Conservation (phyloP, 768 basidiomycete genomes). For the Pluteus cervinus region DNA sequence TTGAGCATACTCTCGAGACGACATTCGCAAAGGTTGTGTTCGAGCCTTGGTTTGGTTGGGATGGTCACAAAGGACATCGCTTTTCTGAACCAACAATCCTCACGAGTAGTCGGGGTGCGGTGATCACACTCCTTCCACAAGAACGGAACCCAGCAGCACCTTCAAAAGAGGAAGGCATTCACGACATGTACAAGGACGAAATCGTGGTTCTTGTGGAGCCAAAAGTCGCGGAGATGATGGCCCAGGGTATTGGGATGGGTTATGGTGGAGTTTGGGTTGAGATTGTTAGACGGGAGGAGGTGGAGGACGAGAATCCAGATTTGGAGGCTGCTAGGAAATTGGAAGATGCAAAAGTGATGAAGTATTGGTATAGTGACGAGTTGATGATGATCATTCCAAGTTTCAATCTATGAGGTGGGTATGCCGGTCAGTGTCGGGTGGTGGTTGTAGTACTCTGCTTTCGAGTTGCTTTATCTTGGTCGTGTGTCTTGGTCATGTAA, state of each 20-base stretch:
- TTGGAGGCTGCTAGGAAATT: slow-evolving; percentile 21
- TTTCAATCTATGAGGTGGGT: too few relatives aligned
- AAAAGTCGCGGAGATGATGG: slow-evolving; percentile 32
- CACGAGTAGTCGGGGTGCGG: too few relatives aligned
- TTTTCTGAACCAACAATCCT: too few relatives aligned
- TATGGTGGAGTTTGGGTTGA: slow-evolving; percentile 67
- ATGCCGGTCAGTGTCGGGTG: too few relatives aligned
- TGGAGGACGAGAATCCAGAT: too few relatives aligned
- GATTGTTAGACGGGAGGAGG: slow-evolving; percentile 36
- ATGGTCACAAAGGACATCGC: too few relatives aligned
- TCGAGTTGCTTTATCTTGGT: too few relatives aligned
- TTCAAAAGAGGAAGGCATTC: too few relatives aligned
- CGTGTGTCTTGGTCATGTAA: too few relatives aligned
- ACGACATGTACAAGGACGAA: slow-evolving; percentile 49
- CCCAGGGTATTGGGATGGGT: slow-evolving; percentile 58
- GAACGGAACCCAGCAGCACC: too few relatives aligned
- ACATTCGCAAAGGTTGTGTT: slow-evolving; percentile 32
- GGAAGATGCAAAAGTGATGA: slow-evolving; percentile 20
- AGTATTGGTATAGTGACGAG: slow-evolving; percentile 42
- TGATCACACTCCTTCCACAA: too few relatives aligned
- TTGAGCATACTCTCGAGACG: slow-evolving; percentile 31
- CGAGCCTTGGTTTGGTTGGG: slow-evolving; percentile 37
- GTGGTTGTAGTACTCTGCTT: too few relatives aligned
- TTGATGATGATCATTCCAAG: slow-evolving; percentile 30
- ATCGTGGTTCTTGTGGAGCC: slow-evolving; percentile 56